Conservation (phyloP, 2,329 filamentous ascomycete species). For the Paracamarosporium sp. region DNA sequence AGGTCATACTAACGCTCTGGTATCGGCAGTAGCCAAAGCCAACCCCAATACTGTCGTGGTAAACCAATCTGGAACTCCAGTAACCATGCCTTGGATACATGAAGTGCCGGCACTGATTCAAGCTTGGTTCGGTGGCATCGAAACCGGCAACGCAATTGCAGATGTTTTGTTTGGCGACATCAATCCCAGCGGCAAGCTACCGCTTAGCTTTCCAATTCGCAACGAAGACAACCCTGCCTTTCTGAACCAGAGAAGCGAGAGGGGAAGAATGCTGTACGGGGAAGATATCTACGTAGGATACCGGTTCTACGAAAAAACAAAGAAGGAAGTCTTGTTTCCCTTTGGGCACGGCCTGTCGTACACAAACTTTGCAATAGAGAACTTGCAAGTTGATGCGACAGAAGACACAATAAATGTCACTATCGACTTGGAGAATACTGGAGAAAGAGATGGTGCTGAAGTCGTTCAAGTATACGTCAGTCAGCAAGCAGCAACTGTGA, state of each 20-base stretch:
- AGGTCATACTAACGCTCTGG: conserved; percentile 53
- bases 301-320: conserved; percentile 75
- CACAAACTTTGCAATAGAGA: conserved; percentile 69
- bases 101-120: conserved; percentile 69
- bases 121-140: conserved; percentile 73
- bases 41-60: conserved; percentile 72
- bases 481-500: background rate
- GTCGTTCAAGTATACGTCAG: conserved; percentile 61
- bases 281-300: conserved; percentile 88
- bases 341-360: conserved; percentile 87
- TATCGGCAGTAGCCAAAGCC: conserved; percentile 54
- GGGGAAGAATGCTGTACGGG: conserved; percentile 73
- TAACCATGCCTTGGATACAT: conserved; percentile 72
- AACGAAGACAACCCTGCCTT: conserved; percentile 71
- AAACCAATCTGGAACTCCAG: conserved; percentile 70
- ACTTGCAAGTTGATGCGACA: conserved; percentile 48
- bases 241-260: conserved; percentile 73
- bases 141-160: conserved; percentile 69
- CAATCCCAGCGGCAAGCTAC: conserved; percentile 74
- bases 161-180: conserved; percentile 68
- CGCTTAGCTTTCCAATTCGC: conserved; percentile 67
- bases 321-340: conserved; percentile 72
- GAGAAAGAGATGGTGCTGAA: conserved; percentile 56
- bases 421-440: conserved; percentile 65
- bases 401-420: conserved; percentile 60